Base-by-base conservation (phyloP, 805 yeast species). In the Wickerhamomyces rabaulensis region DNA sequence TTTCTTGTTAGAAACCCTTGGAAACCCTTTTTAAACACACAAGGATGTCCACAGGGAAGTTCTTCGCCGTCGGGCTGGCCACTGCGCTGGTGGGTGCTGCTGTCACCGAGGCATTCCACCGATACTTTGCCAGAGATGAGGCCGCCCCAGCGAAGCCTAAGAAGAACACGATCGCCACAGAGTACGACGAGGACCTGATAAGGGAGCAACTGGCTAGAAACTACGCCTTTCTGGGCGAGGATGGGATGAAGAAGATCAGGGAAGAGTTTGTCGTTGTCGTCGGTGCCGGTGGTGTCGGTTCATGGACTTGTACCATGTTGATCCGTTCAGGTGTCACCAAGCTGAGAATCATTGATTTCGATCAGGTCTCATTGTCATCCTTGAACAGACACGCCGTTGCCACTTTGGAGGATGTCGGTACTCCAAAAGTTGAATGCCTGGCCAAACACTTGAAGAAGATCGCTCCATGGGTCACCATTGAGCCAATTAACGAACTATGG, bases 211-310 rank as follows among this genome's bases (percentile, higher is more conserved):
- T 92, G 35, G 96, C 98, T 0, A 73, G 99, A 52, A 94, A 92
- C 69, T 85, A 87, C 62, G 97, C 96, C 1, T 94, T 94, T 62
- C 71, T 94, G 23, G 89, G 96, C 12, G 87, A 86, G 43, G 86
- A 83, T 19, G 98, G 97, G 1, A 82, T 90, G 79, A 64, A 67
- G 17, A 79, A 79, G 49, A 78, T 94, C 16, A 79, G 96, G 45
- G 66, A 73, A 12, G 84, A 88, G 58, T 75, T 78, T 46, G 77
- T 91, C 3, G 86, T 89, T 2, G 86, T 92, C 15, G 84, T 81
- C 12, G 99, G 99, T 26, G 94, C 92, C 16, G 99, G 99, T 48
- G 99, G 99, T 48, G 99, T 94, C 37, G 99, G 99, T 2, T 91
- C 97, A 0, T 91, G 97, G 92, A 96, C 84, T 21, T 83, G 86